Evolutionary conservation across 306 rosid genomes (phyloP), one percentile per base, ranked within the genome.

Genomic region (Spatholobus suberectus): DNA sequence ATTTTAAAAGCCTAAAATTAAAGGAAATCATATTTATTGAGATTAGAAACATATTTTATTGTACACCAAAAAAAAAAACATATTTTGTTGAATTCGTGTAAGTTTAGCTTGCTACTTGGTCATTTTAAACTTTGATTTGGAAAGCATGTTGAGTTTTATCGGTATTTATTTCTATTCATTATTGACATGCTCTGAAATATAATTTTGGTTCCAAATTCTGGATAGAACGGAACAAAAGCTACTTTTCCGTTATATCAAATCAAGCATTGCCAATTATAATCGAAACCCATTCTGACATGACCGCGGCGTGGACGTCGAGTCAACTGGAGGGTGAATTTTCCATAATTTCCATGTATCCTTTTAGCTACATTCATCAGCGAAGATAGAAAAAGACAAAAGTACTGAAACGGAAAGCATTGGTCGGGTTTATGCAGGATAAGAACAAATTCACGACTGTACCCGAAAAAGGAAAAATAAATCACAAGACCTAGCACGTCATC

Each of bases 341-440:
- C n/a, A 11, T 3, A 78, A 47, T 57, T 41, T 62, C 80, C 68
- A 38, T 41, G 5, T 8, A 40, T 55, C 41, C 18, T 14, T 70
- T 65, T 32, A 43, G 41, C 55, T 21, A 78, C 37, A 52, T 84
- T 73, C 84, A 65, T 52, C 69, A 15, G 18, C 34, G 23, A 12
- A 38, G n/a, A 59, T 54, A 80, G 59, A 83, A 81, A 78, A 90
- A 63, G 82, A 86, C 91, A 83, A 76, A 0, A 17, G 0, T 73
- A 7, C 87, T 84, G 68, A 63, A 79, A 66, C 87, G 40, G 81
- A 84, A 78, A 84, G 87, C 81, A 87, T 87, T 89, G 88, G 82
- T 57, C 59, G 59, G 81, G 80, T 54, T 72, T 71, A 21, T 37
- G 43, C 6, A 11, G 67, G 88, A 81, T 86, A 78, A 76, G 73